Base-by-base conservation (phyloP, 768 basidiomycete species). In the Baorangia bicolor region DNA sequence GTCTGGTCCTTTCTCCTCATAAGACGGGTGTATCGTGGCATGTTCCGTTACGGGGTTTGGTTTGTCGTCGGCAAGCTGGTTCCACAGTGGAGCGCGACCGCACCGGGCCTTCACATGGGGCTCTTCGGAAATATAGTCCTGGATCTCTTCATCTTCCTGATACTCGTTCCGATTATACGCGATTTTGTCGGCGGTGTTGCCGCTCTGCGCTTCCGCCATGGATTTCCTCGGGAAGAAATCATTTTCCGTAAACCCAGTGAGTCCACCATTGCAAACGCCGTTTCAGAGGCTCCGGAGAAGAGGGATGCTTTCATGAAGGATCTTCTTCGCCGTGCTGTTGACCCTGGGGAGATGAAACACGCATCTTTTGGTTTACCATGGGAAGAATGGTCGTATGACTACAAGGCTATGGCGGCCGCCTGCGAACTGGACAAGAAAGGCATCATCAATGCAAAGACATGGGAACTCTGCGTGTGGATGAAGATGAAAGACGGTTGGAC, bases 381-480 rank as follows among this genome's bases (percentile, higher is more conserved):
- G 69, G 70, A 71, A 45, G 69, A 73, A 42, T 71, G 71, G 70
- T 41, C 37, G 7, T 65, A 72, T 28, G 71, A 71, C 58, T 67
- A 67, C 43, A 59, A 39, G 37, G 70, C 65, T 8, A 71, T 71
- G 71, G 58, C 56, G 11, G 55, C 60, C 8, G 70, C 71, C 2
- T 51, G 47, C 14, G 62, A 71, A 31, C 39, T 59, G 28, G 57
- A 62, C 44, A 60, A 60, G 42, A 55, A 49, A n/a, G 67, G 67
- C 1, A 10, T 56, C 14, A 63, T 71, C 10, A 30, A 28, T 4
- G 58, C 58, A 27, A 61, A 60, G 43, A 65, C 60, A 25, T 71
- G 69, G 70, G 66, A 71, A 3, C 49, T 64, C n/a, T 68, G 65
- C 44, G 66, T 71, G 20, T 71, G 71, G 71, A 73, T 73, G 63